These are phyloP conservation scores for Cardamine occulta DNA, from an alignment of 345 rosid species.

Conservation along the genomic window DNA sequence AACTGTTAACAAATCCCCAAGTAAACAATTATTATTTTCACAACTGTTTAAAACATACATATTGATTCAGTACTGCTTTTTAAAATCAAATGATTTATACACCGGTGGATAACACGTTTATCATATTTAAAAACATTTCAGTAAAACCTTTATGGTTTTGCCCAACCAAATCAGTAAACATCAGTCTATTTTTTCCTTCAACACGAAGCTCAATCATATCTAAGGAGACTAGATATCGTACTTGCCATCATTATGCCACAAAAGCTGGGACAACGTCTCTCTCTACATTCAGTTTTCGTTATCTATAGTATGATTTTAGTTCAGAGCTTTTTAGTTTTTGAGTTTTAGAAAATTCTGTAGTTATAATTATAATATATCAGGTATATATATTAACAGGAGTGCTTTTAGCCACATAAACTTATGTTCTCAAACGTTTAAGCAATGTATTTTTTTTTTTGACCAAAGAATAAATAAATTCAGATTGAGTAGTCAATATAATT, in stretches of 20 bases:
- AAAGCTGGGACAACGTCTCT: slow-evolving; percentile 12
- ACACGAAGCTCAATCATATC: slow-evolving; percentile 27
- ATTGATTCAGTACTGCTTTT: slow-evolving; percentile 1
- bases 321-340: slow-evolving; percentile 2
- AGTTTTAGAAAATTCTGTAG: background rate
- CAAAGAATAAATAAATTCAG: background rate
- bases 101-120: slow-evolving; percentile 8
- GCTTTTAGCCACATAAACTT: too few species aligned
- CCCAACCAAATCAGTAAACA: slow-evolving; percentile 23
- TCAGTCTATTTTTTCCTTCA: slow-evolving; percentile 8
- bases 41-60: background rate
- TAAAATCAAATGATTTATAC: background rate
- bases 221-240: slow-evolving; percentile 9
- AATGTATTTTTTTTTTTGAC: background rate
- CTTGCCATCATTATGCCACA: slow-evolving; percentile 22
- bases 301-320: too few species aligned
- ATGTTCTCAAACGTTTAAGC: too few species aligned
- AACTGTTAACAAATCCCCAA: background rate
- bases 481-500: background rate
- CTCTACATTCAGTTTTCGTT: background rate
- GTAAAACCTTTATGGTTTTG: slow-evolving; percentile 25
- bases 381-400: background rate
- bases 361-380: background rate
- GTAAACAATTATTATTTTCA: background rate
- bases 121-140: background rate